Evolutionary conservation across 352 stramenopile genomes (phyloP), one percentile per base, ranked within the genome.

Genomic region (Pythium dissimile): DNA sequence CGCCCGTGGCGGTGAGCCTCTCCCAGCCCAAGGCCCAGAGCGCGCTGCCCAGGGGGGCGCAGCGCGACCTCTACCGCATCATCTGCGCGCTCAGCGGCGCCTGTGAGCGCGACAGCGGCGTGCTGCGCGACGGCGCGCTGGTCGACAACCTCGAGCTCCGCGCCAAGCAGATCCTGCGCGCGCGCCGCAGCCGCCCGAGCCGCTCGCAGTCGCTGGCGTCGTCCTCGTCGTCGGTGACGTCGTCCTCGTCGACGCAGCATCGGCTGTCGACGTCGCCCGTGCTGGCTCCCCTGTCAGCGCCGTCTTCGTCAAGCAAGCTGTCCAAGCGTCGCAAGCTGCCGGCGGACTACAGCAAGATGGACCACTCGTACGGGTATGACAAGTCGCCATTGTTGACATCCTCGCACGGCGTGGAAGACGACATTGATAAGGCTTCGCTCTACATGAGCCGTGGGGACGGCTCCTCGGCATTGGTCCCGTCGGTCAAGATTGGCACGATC

Each of bases 81-180:
- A 77, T 91, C 54, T 68, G 64, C 18, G 69, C 75, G 32, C 72
- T 91, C 18, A 89, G 78, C 57, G 59, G 49, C 52, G 81, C 81
- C 20, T 91, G 81, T 44, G 67, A 71, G 48, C 51, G 64, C 23
- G 79, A 91, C 65, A 32, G 43, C 23, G 88, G 88, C 27, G 75
- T 89, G 57, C 73, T 91, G 15, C 84, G 85, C 54, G 81, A 91
- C 56, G 57, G 62, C 24, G 66, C 75, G 57, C 71, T 91, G 18
- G 79, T 91, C 57, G 81, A 91, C 61, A 49, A 54, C 27, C 55
- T 91, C 30, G 81, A 91, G 64, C 64, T 61, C 10, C 65, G 71
- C 30, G 81, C 78, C 16, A 76, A 74, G 39, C 57, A 75, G 57
- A 88, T 91, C 24, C 61, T 82, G 48, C 67, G 67, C 10, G 50